These are phyloP conservation scores for Tolypocladium cylindrosporum DNA, from an alignment of 2,329 filamentous ascomycete species.

Conservation along the genomic window DNA sequence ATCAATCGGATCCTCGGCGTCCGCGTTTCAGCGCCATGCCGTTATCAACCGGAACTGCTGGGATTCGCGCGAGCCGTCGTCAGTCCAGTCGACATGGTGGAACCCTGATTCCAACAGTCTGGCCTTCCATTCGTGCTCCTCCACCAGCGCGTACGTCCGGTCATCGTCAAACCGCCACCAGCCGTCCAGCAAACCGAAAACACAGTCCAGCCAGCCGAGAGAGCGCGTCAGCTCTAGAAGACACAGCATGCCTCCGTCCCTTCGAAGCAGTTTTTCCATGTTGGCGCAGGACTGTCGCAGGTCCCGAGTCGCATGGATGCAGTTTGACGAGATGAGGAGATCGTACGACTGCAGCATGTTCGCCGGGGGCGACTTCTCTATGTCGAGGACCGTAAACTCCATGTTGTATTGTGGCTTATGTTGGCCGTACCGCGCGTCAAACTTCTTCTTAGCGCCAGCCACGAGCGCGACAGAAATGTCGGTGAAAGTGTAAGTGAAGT, in stretches of 20 bases:
- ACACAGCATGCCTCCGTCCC: constrained; percentile 15
- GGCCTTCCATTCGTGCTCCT: constrained; percentile 12
- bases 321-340: constrained; percentile 24
- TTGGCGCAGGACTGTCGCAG: constrained; percentile 12
- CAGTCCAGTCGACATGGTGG: constrained; percentile 14
- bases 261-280: constrained; percentile 12
- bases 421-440: constrained; percentile 4
- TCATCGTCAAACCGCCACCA: constrained; percentile 24
- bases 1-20: too few relatives aligned
- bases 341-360: constrained; percentile 13
- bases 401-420: constrained; percentile 7
- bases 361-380: constrained; percentile 14
- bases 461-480: constrained; percentile 27
- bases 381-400: constrained; percentile 16
- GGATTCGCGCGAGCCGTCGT: constrained; percentile 12
- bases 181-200: constrained; percentile 23
- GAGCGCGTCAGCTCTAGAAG: constrained; percentile 19
- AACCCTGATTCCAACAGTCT: constrained; percentile 11
- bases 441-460: constrained; percentile 13
- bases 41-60: constrained; percentile 14
- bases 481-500: constrained; percentile 27
- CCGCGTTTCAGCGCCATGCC: constrained; percentile 4
- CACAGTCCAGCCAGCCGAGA: constrained; percentile 18
- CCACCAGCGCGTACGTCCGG: constrained; percentile 11
- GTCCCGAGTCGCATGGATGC: constrained; percentile 23